Conservation (phyloP, 2,329 filamentous ascomycete species). For the Cytospora chrysosperma region DNA sequence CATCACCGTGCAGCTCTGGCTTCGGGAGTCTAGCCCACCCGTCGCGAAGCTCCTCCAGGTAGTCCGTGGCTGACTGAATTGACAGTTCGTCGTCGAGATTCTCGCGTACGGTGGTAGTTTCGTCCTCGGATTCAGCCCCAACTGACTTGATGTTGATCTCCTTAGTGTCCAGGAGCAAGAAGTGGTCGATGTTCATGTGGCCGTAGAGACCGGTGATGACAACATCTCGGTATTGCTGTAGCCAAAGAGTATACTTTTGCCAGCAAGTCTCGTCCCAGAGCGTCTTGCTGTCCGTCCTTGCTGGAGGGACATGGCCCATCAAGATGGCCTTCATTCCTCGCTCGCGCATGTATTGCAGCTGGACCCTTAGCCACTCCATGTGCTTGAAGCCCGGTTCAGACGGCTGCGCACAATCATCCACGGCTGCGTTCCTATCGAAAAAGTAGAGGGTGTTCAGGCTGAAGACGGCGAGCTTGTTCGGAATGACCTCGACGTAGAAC, state of each 20-base stretch:
- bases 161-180: slow-evolving; percentile 83
- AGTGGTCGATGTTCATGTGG: slow-evolving; percentile 99
- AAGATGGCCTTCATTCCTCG: slow-evolving; percentile 92
- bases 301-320: slow-evolving; percentile 91
- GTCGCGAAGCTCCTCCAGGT: slow-evolving; percentile 73
- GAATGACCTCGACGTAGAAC: slow-evolving; percentile 92
- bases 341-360: slow-evolving; percentile 78
- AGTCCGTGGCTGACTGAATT: slow-evolving; percentile 69
- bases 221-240: slow-evolving; percentile 87
- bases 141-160: slow-evolving; percentile 62
- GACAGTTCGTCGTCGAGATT: slow-evolving; percentile 55
- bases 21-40: slow-evolving; percentile 76
- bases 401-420: slow-evolving; percentile 79
- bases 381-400: slow-evolving; percentile 89
- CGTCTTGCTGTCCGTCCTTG: slow-evolving; percentile 78
- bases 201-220: slow-evolving; percentile 78
- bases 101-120: slow-evolving; percentile 33
- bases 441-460: slow-evolving; percentile 97
- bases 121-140: slow-evolving; percentile 35
- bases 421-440: slow-evolving; percentile 87
- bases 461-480: slow-evolving; percentile 80
- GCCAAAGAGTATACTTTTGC: slow-evolving; percentile 94
- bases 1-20: slow-evolving; percentile 33
- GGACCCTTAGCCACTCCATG: slow-evolving; percentile 91
- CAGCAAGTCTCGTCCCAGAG: slow-evolving; percentile 97